A percentile compares a stretch with the other conserved stretches of the same genome.
These are phyloP conservation scores for Penicillium canariense DNA, from an alignment of 495 filamentous ascomycete genomes.

Conservation along the genomic window DNA sequence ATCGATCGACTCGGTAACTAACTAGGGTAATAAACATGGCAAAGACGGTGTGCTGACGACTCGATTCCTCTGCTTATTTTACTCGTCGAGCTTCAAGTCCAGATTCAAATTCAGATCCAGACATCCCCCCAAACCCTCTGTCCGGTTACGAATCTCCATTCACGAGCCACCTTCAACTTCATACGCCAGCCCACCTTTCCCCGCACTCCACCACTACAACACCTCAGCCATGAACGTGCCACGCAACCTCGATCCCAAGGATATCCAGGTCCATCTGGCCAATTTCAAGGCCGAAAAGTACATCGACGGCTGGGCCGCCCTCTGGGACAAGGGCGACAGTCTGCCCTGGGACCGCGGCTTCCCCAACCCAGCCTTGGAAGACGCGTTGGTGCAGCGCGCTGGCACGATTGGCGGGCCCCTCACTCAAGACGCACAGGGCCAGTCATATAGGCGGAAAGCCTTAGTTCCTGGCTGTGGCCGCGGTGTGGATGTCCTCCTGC, in stretches of 20 bases:
- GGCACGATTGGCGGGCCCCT: constrained; percentile 45
- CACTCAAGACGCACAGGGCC: constrained; percentile 23
- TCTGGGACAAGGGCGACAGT: constrained; percentile 60
- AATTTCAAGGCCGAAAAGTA: constrained; percentile 32
- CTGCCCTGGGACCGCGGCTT: constrained; percentile 69
- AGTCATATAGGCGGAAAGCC: constrained; percentile 43
- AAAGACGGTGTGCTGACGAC: neutral
- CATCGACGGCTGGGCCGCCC: constrained; percentile 54
- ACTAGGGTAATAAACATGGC: neutral
- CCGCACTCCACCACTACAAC: neutral
- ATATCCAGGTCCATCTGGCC: constrained; percentile 28
- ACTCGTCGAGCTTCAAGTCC: neutral
- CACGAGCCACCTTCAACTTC: no score
- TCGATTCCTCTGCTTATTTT: neutral
- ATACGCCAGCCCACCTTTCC: no score
- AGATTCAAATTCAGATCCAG: neutral
- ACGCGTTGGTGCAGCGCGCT: constrained; percentile 51
- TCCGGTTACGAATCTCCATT: no score
- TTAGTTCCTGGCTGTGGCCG: constrained; percentile 73
- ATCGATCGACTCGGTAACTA: neutral
- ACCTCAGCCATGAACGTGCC: constrained; percentile 21
- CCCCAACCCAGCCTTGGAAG: constrained; percentile 65
- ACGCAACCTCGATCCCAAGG: constrained; percentile 23
- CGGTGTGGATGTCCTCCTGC: constrained; percentile 70
- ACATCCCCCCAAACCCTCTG: neutral